A percentile compares a stretch with the other conserved stretches of the same genome.
These are phyloP conservation scores for Fusarium nygamai DNA, from an alignment of 2,329 filamentous ascomycete genomes.

Conservation along the genomic window DNA sequence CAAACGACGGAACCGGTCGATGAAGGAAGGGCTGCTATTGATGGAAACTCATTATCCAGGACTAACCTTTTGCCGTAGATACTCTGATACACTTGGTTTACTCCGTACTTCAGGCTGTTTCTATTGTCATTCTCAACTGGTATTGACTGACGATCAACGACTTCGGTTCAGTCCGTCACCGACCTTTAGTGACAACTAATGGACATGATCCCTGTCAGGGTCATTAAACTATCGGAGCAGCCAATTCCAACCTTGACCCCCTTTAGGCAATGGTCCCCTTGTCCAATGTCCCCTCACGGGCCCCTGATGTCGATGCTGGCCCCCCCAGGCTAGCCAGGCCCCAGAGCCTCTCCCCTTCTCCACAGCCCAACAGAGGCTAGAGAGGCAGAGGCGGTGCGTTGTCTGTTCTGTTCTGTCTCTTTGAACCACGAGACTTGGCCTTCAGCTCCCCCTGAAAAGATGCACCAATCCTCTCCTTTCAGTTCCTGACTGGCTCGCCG, in stretches of 20 bases:
- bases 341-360: conserved; percentile 7
- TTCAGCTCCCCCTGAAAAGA: conserved; percentile 14
- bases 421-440: not conserved
- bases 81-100: not conserved
- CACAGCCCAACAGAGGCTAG: conserved; percentile 1
- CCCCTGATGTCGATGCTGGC: not conserved
- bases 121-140: not conserved
- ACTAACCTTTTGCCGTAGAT: not conserved
- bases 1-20: not conserved
- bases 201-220: conserved; percentile 34
- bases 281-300: conserved; percentile 9
- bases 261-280: conserved; percentile 42
- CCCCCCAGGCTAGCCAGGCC: not conserved
- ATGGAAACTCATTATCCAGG: conserved; percentile 9
- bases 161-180: conserved; percentile 1
- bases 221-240: conserved; percentile 51
- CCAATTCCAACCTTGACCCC: conserved; percentile 47
- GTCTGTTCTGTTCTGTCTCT: conserved; percentile 6
- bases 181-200: conserved; percentile 16
- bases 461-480: conserved; percentile 19
- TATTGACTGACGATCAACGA: not conserved
- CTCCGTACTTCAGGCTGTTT: not conserved
- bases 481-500: conserved; percentile 25
- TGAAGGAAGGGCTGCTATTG: not conserved
- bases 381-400: not conserved